Evolutionary conservation across 2,329 filamentous ascomycete species (phyloP).

Genomic region (Colletotrichum navitas): DNA sequence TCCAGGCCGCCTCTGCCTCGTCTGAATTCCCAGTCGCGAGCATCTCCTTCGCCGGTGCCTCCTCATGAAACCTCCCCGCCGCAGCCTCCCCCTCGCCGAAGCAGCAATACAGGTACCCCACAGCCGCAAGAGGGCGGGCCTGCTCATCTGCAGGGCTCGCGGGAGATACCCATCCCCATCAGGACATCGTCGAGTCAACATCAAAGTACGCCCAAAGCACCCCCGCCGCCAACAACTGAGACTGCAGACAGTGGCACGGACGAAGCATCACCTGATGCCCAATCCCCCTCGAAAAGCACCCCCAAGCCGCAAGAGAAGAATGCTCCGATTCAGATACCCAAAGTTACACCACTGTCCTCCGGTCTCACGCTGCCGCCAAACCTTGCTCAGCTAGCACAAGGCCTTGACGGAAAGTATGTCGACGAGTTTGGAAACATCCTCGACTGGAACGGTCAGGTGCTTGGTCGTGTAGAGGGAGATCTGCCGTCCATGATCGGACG

Average conservation of each 20-base stretch:
- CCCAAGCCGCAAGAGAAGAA: slow-evolving; percentile 37
- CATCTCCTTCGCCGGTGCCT: slow-evolving; percentile 30
- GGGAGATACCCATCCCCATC: slow-evolving; percentile 42
- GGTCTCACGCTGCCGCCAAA: slow-evolving; percentile 48
- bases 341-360: slow-evolving; percentile 55
- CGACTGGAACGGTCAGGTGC: slow-evolving; percentile 62
- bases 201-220: slow-evolving; percentile 20
- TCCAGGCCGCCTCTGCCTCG: slow-evolving; percentile 36
- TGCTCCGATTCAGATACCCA: slow-evolving; percentile 53
- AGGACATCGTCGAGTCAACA: slow-evolving; percentile 25
- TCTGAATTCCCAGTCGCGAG: slow-evolving; percentile 42
- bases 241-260: slow-evolving; percentile 32
- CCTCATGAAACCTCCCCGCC: slow-evolving; percentile 22
- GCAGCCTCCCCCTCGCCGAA: slow-evolving; percentile 17
- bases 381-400: slow-evolving; percentile 52
- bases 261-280: slow-evolving; percentile 13
- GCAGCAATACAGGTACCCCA: slow-evolving; percentile 29
- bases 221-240: slow-evolving; percentile 18
- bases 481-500: slow-evolving; percentile 67
- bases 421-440: slow-evolving; percentile 69
- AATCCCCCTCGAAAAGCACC: slow-evolving; percentile 20
- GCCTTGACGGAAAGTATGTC: slow-evolving; percentile 61
- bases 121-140: slow-evolving; percentile 36
- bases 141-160: slow-evolving; percentile 34
- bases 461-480: slow-evolving; percentile 66